Percentiles rank a stretch among this genome's conserved stretches.
phyloP scores from a whole-genome alignment of 768 basidiomycete species.

The Calvatia gigantea region DNA sequence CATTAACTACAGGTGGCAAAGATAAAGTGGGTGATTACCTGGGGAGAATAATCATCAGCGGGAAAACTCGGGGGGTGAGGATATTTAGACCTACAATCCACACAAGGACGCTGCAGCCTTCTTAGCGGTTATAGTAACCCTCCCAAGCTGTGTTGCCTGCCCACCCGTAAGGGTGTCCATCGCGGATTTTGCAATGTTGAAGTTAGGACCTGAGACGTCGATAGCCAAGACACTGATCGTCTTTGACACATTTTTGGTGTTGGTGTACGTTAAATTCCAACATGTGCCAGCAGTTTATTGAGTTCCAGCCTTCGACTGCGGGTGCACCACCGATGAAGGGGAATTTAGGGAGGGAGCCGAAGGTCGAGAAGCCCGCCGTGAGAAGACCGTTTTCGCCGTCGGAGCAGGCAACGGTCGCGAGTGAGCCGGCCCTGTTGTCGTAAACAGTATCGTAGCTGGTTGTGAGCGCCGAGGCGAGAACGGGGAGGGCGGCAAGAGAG shows the following conservation, averaged over 20 bases:
- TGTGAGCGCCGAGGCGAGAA: constrained; percentile 16
- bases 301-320: constrained; percentile 48
- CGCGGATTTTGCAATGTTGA: constrained; percentile 47
- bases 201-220: constrained; percentile 42
- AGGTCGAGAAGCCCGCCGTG: constrained; percentile 42
- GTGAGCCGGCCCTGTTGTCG: constrained; percentile 39
- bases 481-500: constrained; percentile 19
- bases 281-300: constrained; percentile 54
- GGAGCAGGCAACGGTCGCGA: constrained; percentile 42
- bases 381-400: constrained; percentile 51
- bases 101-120: constrained; percentile 46
- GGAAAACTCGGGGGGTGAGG: not conserved
- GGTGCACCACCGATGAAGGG: constrained; percentile 56
- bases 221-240: constrained; percentile 50
- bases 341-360: constrained; percentile 52
- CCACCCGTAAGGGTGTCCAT: constrained; percentile 52
- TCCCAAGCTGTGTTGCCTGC: constrained; percentile 43
- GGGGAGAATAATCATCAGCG: not conserved
- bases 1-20: not conserved
- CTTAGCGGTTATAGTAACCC: constrained; percentile 39
- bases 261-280: constrained; percentile 52
- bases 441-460: constrained; percentile 46
- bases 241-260: constrained; percentile 22
- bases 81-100: constrained; percentile 34
- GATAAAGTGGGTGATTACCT: not conserved